phyloP scores from a whole-genome alignment of 2,329 filamentous ascomycete species.

The Colletotrichum viniferum region DNA sequence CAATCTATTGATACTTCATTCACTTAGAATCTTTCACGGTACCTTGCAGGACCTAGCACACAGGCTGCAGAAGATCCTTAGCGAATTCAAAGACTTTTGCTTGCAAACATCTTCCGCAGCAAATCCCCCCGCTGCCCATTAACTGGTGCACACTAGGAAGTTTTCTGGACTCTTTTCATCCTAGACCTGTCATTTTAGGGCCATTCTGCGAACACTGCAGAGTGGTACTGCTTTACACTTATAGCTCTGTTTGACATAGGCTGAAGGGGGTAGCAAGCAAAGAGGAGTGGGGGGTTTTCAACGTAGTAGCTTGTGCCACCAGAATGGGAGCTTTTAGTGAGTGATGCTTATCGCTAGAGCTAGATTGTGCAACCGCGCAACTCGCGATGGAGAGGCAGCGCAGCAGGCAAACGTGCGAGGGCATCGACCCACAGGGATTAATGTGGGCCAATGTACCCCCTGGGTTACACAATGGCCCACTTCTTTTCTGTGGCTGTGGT shows the following conservation, averaged over 20 bases:
- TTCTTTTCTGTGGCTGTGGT: no score
- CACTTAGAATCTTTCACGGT: neutral
- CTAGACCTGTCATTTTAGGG: accelerated
- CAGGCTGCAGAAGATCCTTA: neutral
- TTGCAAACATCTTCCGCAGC: neutral
- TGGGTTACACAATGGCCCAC: no score
- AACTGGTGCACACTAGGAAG: neutral
- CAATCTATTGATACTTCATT: neutral
- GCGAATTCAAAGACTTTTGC: neutral
- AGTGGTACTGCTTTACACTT: no score
- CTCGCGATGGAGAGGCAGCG: neutral
- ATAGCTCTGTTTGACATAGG: neutral
- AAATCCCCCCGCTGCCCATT: neutral
- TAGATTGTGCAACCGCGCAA: neutral
- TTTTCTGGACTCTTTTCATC: no score
- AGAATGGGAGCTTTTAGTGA: neutral
- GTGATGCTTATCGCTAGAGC: no score
- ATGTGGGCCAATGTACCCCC: no score
- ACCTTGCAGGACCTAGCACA: neutral
- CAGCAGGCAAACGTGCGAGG: no score
- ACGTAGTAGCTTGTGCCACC: neutral
- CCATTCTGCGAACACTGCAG: accelerated
- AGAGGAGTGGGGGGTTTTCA: neutral
- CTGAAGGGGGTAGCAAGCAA: neutral
- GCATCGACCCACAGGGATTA: no score